These are phyloP conservation scores for Takashimella koratensis DNA, from an alignment of 1,284 basidiomycete genomes.

Conservation along the genomic window DNA sequence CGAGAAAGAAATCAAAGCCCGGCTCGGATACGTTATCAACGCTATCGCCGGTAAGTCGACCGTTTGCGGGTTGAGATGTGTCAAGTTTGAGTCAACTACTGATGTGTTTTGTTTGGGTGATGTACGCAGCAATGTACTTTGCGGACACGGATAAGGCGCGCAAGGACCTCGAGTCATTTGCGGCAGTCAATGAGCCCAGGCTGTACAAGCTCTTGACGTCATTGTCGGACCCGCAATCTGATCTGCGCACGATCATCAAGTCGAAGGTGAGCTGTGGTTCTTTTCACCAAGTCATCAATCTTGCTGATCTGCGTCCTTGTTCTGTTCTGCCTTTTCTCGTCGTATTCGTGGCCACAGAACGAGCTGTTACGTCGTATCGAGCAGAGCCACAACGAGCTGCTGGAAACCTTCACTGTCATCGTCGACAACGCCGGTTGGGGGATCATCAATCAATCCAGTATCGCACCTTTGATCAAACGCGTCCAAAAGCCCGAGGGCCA, in stretches of 20 bases:
- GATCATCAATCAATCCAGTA: conserved; percentile 76
- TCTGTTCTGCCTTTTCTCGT: no score
- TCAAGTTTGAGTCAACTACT: no score
- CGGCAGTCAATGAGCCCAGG: conserved; percentile 77
- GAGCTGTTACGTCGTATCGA: conserved; percentile 75
- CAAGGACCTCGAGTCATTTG: conserved; percentile 78
- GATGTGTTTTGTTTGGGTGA: not conserved
- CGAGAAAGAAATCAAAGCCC: conserved; percentile 60
- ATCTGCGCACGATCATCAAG: conserved; percentile 76
- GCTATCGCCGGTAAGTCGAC: conserved; percentile 21
- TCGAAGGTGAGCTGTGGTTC: conserved; percentile 56
- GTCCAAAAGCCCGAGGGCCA: conserved; percentile 49
- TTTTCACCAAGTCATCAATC: not conserved
- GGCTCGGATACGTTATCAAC: conserved; percentile 58
- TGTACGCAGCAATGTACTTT: conserved; percentile 45
- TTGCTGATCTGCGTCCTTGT: no score
- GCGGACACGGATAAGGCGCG: conserved; percentile 68
- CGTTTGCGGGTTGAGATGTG: no score
- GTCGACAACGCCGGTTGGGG: conserved; percentile 68
- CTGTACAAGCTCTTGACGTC: conserved; percentile 79
- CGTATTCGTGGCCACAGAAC: no score
- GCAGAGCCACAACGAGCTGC: conserved; percentile 60
- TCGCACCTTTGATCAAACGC: conserved; percentile 68
- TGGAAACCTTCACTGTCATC: conserved; percentile 68
- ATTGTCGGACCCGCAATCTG: conserved; percentile 76